These are phyloP conservation scores for Trichosporon faecale DNA, from an alignment of 1,284 basidiomycete species.

Conservation along the genomic window DNA sequence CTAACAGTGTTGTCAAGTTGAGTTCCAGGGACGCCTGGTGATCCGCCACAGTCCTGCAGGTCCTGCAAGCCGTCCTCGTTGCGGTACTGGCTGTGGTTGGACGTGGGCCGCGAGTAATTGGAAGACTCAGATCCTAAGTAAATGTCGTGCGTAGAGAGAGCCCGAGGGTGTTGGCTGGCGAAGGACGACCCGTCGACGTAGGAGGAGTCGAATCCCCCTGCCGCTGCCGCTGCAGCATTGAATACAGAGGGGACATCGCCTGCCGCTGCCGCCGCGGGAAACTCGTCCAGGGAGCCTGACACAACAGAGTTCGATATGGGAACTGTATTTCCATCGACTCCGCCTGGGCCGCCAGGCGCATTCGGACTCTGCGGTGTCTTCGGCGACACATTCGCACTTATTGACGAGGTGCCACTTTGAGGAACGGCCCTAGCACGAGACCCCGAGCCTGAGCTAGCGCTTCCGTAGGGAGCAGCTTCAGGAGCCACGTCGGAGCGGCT, in stretches of 20 bases:
- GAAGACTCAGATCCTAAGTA: not conserved
- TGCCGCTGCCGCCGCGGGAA: not conserved
- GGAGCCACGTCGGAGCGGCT: not conserved
- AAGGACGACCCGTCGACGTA: not conserved
- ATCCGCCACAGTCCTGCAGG: not conserved
- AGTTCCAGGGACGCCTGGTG: not conserved
- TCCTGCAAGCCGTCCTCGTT: not conserved
- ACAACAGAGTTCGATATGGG: not conserved
- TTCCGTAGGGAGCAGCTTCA: not conserved
- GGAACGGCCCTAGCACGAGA: not conserved
- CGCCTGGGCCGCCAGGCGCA: not conserved
- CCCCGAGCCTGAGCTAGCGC: not conserved
- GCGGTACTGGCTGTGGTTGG: not conserved
- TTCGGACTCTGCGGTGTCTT: not conserved
- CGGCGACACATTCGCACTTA: not conserved
- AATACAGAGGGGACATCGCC: not conserved
- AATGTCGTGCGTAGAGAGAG: not conserved
- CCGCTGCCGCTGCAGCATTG: not conserved
- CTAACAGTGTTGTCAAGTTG: not conserved
- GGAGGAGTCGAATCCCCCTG: not conserved
- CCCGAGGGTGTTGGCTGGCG: not conserved
- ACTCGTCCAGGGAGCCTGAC: not conserved
- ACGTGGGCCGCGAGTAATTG: not conserved
- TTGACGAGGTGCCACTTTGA: constrained; percentile 4
- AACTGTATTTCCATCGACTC: not conserved